Evolutionary conservation across 2,329 filamentous ascomycete genomes (phyloP).

Genomic region (Orbilia blumenaviensis): DNA sequence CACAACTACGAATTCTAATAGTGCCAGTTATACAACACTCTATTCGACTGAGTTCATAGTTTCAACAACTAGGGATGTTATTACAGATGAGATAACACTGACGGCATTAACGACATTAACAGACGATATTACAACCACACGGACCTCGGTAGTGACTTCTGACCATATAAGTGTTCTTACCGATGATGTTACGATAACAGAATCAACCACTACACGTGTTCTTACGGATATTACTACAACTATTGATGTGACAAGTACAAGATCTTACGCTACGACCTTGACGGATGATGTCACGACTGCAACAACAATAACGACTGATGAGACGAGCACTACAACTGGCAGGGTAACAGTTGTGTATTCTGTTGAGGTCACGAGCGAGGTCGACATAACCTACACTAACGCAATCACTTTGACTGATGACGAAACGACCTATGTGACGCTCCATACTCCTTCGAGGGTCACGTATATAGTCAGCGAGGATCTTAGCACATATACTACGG

Average conservation of each 20-base stretch:
- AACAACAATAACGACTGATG: background rate
- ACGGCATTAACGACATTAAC: background rate
- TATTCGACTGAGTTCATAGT: background rate
- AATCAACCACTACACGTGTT: background rate
- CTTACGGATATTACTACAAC: slow-evolving; percentile 1
- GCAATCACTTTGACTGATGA: background rate
- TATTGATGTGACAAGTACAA: slow-evolving; percentile 1
- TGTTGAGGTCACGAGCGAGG: background rate
- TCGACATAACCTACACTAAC: background rate
- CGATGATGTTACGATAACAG: background rate
- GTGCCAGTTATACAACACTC: background rate
- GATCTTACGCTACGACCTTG: slow-evolving; percentile 1
- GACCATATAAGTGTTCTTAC: background rate
- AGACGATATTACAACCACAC: slow-evolving; percentile 16
- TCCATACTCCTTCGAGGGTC: background rate
- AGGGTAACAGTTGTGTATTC: background rate
- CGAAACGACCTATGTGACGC: background rate
- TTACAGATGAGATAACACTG: background rate
- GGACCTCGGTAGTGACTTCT: background rate
- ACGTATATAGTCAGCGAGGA: slow-evolving; percentile 10
- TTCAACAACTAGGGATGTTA: background rate
- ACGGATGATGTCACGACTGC: background rate
- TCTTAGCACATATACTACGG: slow-evolving; percentile 6
- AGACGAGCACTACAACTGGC: background rate
- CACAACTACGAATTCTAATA: background rate